Base-by-base conservation (phyloP, 257 asterid genomes). In the Orobanche coerulescens region DNA sequence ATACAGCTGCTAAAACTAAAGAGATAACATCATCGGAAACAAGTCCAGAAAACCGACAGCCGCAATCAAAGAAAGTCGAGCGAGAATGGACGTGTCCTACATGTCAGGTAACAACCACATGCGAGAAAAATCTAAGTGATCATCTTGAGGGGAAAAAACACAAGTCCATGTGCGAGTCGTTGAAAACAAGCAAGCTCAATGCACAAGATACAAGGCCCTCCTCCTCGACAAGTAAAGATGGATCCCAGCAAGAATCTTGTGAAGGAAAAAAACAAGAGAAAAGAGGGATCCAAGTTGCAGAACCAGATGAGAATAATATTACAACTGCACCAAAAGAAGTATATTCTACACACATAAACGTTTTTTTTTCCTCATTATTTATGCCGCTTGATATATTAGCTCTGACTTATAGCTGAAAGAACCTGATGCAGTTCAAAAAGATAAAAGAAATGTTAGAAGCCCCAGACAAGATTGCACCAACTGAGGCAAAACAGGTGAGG, bases 81-180 rank as follows among this genome's bases (percentile, higher is more conserved):
- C 62, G 0, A 19, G 79, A 37, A 53, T 70, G 80, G 89, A 75
- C 43, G 5, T 75, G 82, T 60, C 69, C 25, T 42, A 9, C 70
- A 31, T 75, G 86, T 31, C 15, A 72, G 44, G 14, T 4, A 37
- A 43, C 22, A n/a, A 14, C 57, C 16, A 49, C 56, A 5, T 20
- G 18, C 31, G 78, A 70, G 71, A 20, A 7, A 2, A 16, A 1
- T 0, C 33, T 77, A 43, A 68, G 47, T 8, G 28, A 2, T 20
- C 88, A 79, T 71, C 73, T 76, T 28, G 28, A 13, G 0, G 85
- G 88, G 40, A 54, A 0, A 1, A 76, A 46, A 26, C 88, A 82
- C 71, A 62, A 22, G 53, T 36, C 63, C 66, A 69, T 30, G 30
- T 46, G 37, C 0, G 65, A 73, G 4, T 47, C 48, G 68, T 71